Base-by-base conservation (phyloP, 163 green algal species). In the Chloromonas sp. region DNA sequence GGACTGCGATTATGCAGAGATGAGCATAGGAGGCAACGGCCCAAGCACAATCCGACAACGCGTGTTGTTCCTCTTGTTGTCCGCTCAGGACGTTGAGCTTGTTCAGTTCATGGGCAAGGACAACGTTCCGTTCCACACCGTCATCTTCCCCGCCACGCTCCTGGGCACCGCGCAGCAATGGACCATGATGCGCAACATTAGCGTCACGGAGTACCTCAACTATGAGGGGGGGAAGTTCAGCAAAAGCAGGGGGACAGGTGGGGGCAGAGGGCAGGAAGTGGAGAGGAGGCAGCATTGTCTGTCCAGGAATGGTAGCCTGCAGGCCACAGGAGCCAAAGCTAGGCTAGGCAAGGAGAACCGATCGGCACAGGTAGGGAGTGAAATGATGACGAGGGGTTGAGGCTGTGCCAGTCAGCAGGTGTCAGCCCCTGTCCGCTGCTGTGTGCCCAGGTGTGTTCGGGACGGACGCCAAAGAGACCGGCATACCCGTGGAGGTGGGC, bases 91-190 rank as follows among this genome's bases (percentile, higher is more conserved):
- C 61, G 97, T 99, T 85, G 97, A 99, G 92, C 89, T 99, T 86
- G 95, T 99, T 57, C 97, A 99, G 92, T 99, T 99, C 89, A 99
- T 99, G 97, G 97, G 97, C 87, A 99, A 99, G 91, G 97, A 99
- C 93, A 99, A 99, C 87, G 94, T 99, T 78, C 96, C 97, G 70
- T 99, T 99, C 92, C 97, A 99, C 92, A 99, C 97, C 60, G 94
- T 99, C 85, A 98, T 98, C 90, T 99, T 99, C 91, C 96, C 96
- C n/a, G 93, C 93, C 82, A 96, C 92, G 1, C 93, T 96, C 79
- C 89, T 99, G 61, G 96, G 95, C 85, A 98, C 96, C 0, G 80
- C 83, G 66, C 58, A 95, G 82, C 81, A 85, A 11, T 99, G 97
- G 97, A 99, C 97, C 5, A 94, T 99, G 91, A 99, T 99, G 97